Percentiles rank a stretch among this genome's conserved stretches.
Conservation (phyloP, 768 basidiomycete species). For the Serendipita vermifera region DNA sequence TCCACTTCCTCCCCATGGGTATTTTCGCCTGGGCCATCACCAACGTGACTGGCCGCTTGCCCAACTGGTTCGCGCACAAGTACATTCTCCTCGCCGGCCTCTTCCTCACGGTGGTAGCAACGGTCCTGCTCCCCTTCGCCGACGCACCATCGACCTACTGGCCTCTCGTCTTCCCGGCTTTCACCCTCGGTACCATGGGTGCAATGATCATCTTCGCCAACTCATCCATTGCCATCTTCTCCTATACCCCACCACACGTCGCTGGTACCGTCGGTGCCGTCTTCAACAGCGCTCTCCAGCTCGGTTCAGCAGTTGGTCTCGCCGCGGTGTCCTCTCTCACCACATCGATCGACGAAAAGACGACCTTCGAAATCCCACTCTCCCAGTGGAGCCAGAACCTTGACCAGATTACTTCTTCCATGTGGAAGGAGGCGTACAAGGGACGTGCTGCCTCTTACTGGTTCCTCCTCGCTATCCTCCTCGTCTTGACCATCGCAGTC, state of each 20-base stretch:
- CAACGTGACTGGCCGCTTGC: conserved; percentile 3
- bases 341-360: conserved; percentile 28
- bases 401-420: neutral
- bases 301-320: conserved; percentile 39
- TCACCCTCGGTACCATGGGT: conserved; percentile 36
- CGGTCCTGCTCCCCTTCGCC: conserved; percentile 31
- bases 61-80: conserved; percentile 22
- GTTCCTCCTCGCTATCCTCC: conserved; percentile 9
- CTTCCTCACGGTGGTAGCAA: conserved; percentile 27
- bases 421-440: conserved; percentile 6
- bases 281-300: conserved; percentile 41
- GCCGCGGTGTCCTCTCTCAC: conserved; percentile 38
- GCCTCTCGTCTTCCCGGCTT: conserved; percentile 37
- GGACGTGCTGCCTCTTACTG: conserved; percentile 11
- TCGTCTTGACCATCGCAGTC: conserved; percentile 1
- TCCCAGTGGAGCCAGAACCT: neutral
- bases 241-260: conserved; percentile 34
- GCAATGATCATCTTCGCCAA: conserved; percentile 34
- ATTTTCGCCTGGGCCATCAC: conserved; percentile 10
- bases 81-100: conserved; percentile 35
- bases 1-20: conserved; percentile 24
- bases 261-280: conserved; percentile 44
- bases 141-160: conserved; percentile 33
- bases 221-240: conserved; percentile 41
- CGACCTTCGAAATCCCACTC: neutral